Percentiles rank a stretch among this genome's conserved stretches.
Conservation (phyloP, 2,329 filamentous ascomycete genomes). For the Ceratocystis albifundus region DNA sequence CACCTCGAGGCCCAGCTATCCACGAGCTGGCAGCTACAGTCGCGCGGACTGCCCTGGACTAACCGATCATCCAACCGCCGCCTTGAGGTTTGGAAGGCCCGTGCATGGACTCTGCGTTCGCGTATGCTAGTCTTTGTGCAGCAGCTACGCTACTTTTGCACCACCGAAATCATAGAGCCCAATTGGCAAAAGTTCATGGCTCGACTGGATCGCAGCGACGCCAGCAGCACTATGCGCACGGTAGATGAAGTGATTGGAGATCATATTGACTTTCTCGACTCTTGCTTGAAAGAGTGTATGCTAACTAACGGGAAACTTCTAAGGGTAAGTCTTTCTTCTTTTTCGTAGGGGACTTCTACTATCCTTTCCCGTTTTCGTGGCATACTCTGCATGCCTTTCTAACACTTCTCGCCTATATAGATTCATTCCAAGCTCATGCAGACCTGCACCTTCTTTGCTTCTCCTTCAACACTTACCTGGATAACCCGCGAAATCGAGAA, state of each 20-base stretch:
- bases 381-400: background rate
- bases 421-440: constrained; percentile 96
- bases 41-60: constrained; percentile 67
- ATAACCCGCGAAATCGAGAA: constrained; percentile 75
- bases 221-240: constrained; percentile 44
- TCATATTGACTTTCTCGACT: constrained; percentile 95
- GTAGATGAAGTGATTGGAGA: constrained; percentile 98
- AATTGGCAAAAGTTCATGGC: constrained; percentile 94
- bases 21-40: constrained; percentile 82
- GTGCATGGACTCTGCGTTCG: constrained; percentile 81
- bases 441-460: constrained; percentile 87
- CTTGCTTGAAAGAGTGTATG: constrained; percentile 98
- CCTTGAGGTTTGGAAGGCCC: constrained; percentile 84
- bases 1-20: constrained; percentile 82
- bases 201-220: constrained; percentile 55
- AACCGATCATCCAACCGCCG: constrained; percentile 61
- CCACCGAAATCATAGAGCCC: constrained; percentile 90
- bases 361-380: background rate
- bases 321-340: constrained; percentile 50
- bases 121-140: constrained; percentile 97
- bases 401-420: constrained; percentile 36
- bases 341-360: background rate
- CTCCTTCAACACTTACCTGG: constrained; percentile 61
- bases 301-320: constrained; percentile 91
- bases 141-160: constrained; percentile 93